These are phyloP conservation scores for Diaporthe velutina DNA, from an alignment of 2,329 filamentous ascomycete species.

Conservation along the genomic window DNA sequence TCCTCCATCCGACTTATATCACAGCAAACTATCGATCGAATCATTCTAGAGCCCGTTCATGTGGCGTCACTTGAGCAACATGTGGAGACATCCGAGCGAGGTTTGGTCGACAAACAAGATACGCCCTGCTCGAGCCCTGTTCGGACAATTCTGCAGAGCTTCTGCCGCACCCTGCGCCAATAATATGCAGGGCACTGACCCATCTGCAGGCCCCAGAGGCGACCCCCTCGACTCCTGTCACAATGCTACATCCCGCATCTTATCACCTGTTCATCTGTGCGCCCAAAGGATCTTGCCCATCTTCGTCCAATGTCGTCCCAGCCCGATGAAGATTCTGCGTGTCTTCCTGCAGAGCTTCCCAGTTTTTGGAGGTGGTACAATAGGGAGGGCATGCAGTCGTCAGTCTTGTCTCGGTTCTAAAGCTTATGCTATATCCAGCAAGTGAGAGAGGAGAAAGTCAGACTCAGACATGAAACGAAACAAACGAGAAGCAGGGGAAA, in stretches of 20 bases:
- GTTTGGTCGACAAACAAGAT: background rate
- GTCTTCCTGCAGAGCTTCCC: background rate
- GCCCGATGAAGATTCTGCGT: background rate
- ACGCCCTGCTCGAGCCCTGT: too few relatives aligned
- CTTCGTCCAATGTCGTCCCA: constrained; percentile 19
- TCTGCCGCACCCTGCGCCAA: constrained; percentile 17
- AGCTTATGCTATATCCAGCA: constrained; percentile 19
- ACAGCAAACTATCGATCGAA: constrained; percentile 20
- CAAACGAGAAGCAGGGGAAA: constrained; percentile 13
- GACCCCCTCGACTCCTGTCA: constrained; percentile 25
- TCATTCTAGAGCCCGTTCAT: constrained; percentile 18
- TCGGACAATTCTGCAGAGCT: constrained; percentile 2
- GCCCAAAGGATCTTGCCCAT: constrained; percentile 19
- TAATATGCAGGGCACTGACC: constrained; percentile 29
- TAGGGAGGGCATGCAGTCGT: background rate
- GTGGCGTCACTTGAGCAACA: background rate
- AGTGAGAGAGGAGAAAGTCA: background rate
- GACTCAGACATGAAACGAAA: constrained; percentile 21
- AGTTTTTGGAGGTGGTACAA: background rate
- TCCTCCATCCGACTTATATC: constrained; percentile 12
- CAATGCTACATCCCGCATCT: constrained; percentile 4
- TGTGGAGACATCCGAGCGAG: constrained; percentile 28
- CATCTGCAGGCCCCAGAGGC: constrained; percentile 21
- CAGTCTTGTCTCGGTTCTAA: background rate
- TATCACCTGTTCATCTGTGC: constrained; percentile 19